These are phyloP conservation scores for Gonium pectorale DNA, from an alignment of 139 green algal species.

Conservation along the genomic window DNA sequence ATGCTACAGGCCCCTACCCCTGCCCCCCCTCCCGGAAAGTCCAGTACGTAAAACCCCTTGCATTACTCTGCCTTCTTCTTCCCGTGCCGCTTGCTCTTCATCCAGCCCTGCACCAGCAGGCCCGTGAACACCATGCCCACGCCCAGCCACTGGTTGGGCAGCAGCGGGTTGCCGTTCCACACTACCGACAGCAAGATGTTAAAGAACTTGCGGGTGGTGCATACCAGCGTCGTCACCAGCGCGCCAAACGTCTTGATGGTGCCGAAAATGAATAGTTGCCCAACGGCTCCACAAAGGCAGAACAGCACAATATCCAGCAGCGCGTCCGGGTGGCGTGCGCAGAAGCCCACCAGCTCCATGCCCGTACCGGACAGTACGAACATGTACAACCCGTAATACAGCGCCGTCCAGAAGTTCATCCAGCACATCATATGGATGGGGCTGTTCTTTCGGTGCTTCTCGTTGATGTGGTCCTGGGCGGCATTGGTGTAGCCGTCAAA, in stretches of 20 bases:
- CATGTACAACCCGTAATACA: conserved; percentile 85
- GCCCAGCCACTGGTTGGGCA: conserved; percentile 89
- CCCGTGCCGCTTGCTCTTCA: conserved; percentile 71
- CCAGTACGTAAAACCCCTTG: too few relatives aligned
- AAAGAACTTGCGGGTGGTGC: conserved; percentile 99
- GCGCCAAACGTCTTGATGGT: conserved; percentile 95
- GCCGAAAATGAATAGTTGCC: conserved; percentile 98
- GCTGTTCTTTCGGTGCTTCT: conserved; percentile 74
- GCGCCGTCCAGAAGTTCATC: conserved; percentile 96
- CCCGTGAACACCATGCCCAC: conserved; percentile 94
- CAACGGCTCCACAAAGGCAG: conserved; percentile 93
- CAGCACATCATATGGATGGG: conserved; percentile 95
- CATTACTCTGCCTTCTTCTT: conserved; percentile 41
- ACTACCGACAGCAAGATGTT: conserved; percentile 92
- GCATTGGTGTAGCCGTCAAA: conserved; percentile 98
- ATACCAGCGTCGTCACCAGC: conserved; percentile 92
- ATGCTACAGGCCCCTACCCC: too few relatives aligned
- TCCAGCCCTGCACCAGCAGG: conserved; percentile 75
- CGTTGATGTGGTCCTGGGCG: conserved; percentile 89
- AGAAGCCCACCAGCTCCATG: conserved; percentile 80
- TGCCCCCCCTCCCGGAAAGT: too few relatives aligned
- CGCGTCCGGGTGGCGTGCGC: conserved; percentile 76
- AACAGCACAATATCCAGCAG: conserved; percentile 88
- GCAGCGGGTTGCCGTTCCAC: conserved; percentile 76
- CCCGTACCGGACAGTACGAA: conserved; percentile 65